phyloP scores from a whole-genome alignment of 495 filamentous ascomycete species.

The Talaromyces trachyspermus region DNA sequence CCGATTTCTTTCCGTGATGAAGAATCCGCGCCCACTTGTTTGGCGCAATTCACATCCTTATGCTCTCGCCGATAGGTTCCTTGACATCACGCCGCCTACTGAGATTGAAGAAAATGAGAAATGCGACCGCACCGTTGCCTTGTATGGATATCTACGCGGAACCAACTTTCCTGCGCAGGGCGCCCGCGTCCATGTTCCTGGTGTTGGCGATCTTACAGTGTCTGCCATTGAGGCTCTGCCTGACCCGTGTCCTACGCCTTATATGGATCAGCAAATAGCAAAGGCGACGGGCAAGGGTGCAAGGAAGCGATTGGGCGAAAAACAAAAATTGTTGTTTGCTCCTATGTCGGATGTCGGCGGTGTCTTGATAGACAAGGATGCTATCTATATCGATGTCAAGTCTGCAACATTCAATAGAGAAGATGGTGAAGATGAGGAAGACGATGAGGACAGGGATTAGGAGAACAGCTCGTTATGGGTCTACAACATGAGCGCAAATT shows the following conservation, averaged over 20 bases:
- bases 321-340: constrained; percentile 90
- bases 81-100: constrained; percentile 89
- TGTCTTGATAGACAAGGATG: constrained; percentile 74
- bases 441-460: constrained; percentile 58
- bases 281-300: constrained; percentile 74
- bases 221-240: constrained; percentile 75
- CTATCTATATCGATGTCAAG: constrained; percentile 72
- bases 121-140: constrained; percentile 79
- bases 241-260: constrained; percentile 92
- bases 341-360: constrained; percentile 98
- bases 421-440: constrained; percentile 26
- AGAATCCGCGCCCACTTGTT: constrained; percentile 90
- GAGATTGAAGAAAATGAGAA: constrained; percentile 79
- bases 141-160: constrained; percentile 93
- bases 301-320: constrained; percentile 76
- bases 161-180: constrained; percentile 88
- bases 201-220: constrained; percentile 89
- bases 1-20: constrained; percentile 95
- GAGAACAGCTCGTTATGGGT: constrained; percentile 86
- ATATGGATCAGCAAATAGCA: constrained; percentile 74
- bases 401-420: constrained; percentile 71
- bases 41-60: constrained; percentile 97
- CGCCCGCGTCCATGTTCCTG: constrained; percentile 85
- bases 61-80: constrained; percentile 82
- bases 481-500: constrained; percentile 76